A percentile compares a stretch with the other conserved stretches of the same genome.
phyloP scores from a whole-genome alignment of 169 alveolate genomes.

The Eimeria sp. region DNA sequence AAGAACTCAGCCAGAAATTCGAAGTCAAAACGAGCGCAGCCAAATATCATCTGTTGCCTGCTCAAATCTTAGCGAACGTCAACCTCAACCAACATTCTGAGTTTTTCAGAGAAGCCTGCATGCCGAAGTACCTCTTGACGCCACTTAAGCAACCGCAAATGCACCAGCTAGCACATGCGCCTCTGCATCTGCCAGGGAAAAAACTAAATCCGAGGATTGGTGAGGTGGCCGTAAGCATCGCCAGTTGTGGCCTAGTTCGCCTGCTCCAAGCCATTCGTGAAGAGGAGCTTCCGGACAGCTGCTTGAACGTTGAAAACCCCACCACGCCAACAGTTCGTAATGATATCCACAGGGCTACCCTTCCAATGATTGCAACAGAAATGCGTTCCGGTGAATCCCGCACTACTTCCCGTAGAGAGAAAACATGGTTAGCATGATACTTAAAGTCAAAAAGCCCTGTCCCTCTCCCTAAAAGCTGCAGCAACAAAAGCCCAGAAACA shows the following conservation, averaged over 20 bases:
- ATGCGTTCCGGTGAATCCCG: slow-evolving; percentile 1
- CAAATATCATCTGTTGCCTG: neutral
- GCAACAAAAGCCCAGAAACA: neutral
- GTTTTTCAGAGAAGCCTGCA: neutral
- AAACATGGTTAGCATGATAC: neutral
- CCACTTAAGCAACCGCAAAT: neutral
- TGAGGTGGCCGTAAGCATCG: neutral
- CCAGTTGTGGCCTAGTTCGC: neutral
- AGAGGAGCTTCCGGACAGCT: neutral
- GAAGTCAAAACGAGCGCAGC: slow-evolving; percentile 47
- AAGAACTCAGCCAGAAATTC: slow-evolving; percentile 17
- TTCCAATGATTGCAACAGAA: neutral
- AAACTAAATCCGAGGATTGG: neutral
- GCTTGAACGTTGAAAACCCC: neutral
- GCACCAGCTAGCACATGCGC: neutral
- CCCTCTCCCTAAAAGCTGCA: slow-evolving; percentile 75
- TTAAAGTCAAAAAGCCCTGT: slow-evolving; percentile 35
- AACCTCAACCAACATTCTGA: neutral
- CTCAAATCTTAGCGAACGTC: slow-evolving; percentile 16
- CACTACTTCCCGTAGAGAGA: neutral
- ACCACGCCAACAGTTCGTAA: neutral
- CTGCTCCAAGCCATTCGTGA: neutral
- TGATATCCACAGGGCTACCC: neutral
- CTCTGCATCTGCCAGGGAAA: neutral
- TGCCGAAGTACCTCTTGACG: neutral